Conservation (phyloP, 2,329 filamentous ascomycete genomes). For the Alternaria gansuensis region DNA sequence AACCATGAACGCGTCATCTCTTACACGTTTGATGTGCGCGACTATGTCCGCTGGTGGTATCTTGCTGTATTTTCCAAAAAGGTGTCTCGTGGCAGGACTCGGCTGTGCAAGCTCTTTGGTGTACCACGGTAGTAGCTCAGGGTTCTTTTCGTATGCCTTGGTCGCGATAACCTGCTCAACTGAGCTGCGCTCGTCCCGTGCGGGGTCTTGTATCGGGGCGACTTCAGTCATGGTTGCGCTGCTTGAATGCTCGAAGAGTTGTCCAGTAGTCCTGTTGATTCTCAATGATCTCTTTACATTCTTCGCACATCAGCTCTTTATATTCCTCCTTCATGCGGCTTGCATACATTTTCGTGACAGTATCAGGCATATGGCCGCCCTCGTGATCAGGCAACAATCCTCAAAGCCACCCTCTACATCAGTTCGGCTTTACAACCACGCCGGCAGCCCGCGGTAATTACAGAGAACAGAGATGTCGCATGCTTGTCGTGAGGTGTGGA, state of each 20-base stretch:
- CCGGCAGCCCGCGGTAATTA: constrained; percentile 1
- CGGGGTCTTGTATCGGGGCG: constrained; percentile 5
- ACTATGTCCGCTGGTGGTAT: constrained; percentile 48
- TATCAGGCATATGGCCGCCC: constrained; percentile 13
- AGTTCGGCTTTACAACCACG: constrained; percentile 3
- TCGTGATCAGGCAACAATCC: constrained; percentile 13
- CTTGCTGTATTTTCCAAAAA: constrained; percentile 54
- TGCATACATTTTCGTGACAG: constrained; percentile 5
- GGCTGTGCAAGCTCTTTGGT: constrained; percentile 43
- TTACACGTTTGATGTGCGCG: constrained; percentile 49
- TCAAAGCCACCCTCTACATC: constrained; percentile 20
- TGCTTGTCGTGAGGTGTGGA: neutral
- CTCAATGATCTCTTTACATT: neutral
- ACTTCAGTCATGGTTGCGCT: constrained; percentile 24
- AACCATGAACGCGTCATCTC: constrained; percentile 46
- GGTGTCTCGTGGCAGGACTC: constrained; percentile 39
- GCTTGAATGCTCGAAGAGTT: neutral
- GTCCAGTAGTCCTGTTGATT: neutral
- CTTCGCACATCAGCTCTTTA: constrained; percentile 2
- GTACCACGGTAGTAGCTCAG: constrained; percentile 44
- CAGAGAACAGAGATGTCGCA: neutral
- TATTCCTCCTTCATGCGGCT: constrained; percentile 4
- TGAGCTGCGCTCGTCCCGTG: constrained; percentile 16
- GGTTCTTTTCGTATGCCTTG: constrained; percentile 33
- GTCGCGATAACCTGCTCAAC: constrained; percentile 28